These are phyloP conservation scores for Nakazawaea holstii DNA, from an alignment of 805 yeast genomes.

Conservation along the genomic window DNA sequence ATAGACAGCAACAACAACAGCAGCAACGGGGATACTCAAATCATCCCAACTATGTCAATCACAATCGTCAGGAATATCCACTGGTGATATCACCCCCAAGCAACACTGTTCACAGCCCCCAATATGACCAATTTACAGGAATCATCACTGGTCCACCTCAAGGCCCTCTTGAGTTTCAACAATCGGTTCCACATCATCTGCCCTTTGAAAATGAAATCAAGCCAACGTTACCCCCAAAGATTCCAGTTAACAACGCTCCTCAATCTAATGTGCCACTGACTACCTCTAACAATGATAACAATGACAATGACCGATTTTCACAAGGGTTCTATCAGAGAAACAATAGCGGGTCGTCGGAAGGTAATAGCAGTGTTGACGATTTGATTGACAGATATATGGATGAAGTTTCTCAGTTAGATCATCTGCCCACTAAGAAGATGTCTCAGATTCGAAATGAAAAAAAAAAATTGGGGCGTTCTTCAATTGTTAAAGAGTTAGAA, in stretches of 20 bases:
- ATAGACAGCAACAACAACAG: not conserved
- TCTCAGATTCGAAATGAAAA: not conserved
- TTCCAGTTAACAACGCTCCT: slow-evolving; percentile 6
- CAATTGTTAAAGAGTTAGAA: not conserved
- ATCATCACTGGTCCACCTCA: no score
- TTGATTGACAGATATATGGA: slow-evolving; percentile 9
- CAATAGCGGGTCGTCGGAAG: not conserved
- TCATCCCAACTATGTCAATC: not conserved
- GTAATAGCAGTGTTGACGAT: slow-evolving; percentile 5
- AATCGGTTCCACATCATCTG: not conserved
- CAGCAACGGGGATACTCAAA: not conserved
- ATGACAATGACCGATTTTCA: not conserved
- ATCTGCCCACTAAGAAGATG: not conserved
- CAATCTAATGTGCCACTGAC: slow-evolving; percentile 4
- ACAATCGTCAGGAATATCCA: not conserved
- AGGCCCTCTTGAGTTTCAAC: not conserved
- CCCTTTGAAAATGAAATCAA: not conserved
- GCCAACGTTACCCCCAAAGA: slow-evolving; percentile 7
- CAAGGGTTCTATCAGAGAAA: not conserved
- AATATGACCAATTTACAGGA: no score
- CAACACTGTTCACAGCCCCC: no score
- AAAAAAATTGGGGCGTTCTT: slow-evolving; percentile 3
- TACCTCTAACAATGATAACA: not conserved
- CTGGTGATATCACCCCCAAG: no score
- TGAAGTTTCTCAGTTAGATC: not conserved